Conservation (phyloP, 1,284 basidiomycete species). For the Termitomyces sp. region DNA sequence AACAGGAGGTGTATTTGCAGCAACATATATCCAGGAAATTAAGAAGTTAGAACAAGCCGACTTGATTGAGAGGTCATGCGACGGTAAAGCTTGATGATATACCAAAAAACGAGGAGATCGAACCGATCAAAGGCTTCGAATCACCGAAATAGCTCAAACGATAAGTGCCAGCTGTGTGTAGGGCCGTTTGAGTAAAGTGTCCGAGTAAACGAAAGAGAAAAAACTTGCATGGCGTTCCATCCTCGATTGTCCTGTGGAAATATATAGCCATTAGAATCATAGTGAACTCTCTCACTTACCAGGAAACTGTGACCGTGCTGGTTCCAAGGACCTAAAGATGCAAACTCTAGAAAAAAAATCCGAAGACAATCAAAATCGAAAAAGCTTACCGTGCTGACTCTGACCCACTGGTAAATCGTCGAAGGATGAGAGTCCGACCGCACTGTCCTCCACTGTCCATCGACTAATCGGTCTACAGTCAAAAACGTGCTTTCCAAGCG, state of each 20-base stretch:
- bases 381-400: conserved; percentile 46
- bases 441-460: conserved; percentile 51
- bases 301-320: conserved; percentile 60
- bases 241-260: conserved; percentile 55
- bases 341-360: neutral
- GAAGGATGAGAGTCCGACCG: conserved; percentile 79
- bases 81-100: conserved; percentile 59
- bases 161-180: conserved; percentile 54
- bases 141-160: conserved; percentile 71
- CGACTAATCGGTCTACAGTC: conserved; percentile 52
- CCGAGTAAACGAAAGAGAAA: neutral
- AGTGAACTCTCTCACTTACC: conserved; percentile 34
- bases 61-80: conserved; percentile 23
- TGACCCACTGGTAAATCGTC: conserved; percentile 65
- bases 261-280: neutral
- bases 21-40: neutral
- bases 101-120: conserved; percentile 57
- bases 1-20: too few relatives aligned
- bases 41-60: neutral
- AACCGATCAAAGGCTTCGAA: conserved; percentile 58
- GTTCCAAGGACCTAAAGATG: conserved; percentile 44
- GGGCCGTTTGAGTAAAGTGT: neutral
- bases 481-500: conserved; percentile 72
- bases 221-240: conserved; percentile 45
- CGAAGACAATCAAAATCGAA: neutral